These are phyloP conservation scores for Novymonas esmeraldas DNA, from an alignment of 208 protist genomes.

Conservation along the genomic window DNA sequence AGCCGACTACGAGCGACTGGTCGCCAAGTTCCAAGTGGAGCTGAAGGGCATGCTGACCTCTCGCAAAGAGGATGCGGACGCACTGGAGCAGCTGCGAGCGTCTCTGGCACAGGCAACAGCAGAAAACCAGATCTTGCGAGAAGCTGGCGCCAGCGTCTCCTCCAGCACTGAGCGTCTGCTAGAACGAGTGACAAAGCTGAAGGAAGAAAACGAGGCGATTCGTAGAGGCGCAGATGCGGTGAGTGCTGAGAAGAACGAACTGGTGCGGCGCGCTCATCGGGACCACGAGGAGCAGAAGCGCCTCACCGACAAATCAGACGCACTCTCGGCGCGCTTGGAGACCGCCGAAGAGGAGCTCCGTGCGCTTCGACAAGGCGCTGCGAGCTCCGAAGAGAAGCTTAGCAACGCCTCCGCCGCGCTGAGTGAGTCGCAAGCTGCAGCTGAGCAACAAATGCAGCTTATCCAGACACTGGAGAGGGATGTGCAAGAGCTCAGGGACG, in stretches of 20 bases:
- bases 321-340: slow-evolving; percentile 4
- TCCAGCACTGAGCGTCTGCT: slow-evolving; percentile 38
- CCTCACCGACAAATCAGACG: neutral
- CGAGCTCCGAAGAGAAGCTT: neutral
- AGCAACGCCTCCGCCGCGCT: neutral
- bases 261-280: neutral
- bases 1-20: slow-evolving; percentile 48
- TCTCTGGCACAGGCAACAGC: slow-evolving; percentile 21
- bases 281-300: neutral
- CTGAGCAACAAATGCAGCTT: slow-evolving; percentile 42
- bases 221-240: neutral
- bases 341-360: slow-evolving; percentile 2
- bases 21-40: slow-evolving; percentile 51
- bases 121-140: slow-evolving; percentile 26
- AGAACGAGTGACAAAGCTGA: slow-evolving; percentile 32
- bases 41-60: slow-evolving; percentile 31
- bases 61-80: slow-evolving; percentile 25
- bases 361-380: neutral
- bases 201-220: slow-evolving; percentile 30
- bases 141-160: slow-evolving; percentile 32
- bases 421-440: slow-evolving; percentile 14
- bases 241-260: neutral
- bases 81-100: slow-evolving; percentile 30
- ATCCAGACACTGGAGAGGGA: slow-evolving; percentile 54
- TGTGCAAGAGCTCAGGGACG: slow-evolving; percentile 36